Base-by-base conservation (phyloP, 2,329 filamentous ascomycete genomes). In the Aspergillus sp. region DNA sequence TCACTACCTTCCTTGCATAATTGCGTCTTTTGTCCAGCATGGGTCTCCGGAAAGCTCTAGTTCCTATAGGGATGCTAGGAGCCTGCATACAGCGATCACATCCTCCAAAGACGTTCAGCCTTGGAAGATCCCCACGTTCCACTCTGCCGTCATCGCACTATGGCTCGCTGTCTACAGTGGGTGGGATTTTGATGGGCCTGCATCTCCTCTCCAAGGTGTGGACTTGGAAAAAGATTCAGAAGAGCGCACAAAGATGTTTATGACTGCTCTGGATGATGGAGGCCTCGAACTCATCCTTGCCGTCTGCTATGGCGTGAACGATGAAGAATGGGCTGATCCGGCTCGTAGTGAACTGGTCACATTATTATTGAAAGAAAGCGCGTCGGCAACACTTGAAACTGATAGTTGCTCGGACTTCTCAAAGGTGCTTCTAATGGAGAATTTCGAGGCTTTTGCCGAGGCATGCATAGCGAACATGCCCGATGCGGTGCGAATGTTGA, bases 141-240 rank as follows among this genome's bases (percentile, higher is more conserved):
- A 93, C 68, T 91, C 93, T 49, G 89, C 91, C 3, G 84, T 93
- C 11, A 84, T 86, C 57, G 86, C 89, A 4, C 92, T 91, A 84
- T 99, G 95, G 95, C 84, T 97, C 50, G 89, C 91, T 32, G 92
- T 98, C 71, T 97, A 97, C 77, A 95, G 91, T 66, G 91, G 92
- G 2, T 91, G 92, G 82, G 96, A 93, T 73, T 83, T 91, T 60
- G 92, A 96, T 68, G 84, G 86, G 19, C 83, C 86, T 36, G 81
- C 84, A 63, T 82, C 84, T 52, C 81, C 82, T 25, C 81, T 87
- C 27, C 81, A 82, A 47, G 85, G 84, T 51, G 84, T 89, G 58
- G 86, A 92, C 69, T 78, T 91, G 32, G 78, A 81, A 52, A 78
- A 79, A 77, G 91, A 95, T 75, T 86, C 89, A 56, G 85, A 86